Evolutionary conservation across 352 stramenopile species (phyloP).

Genomic region (Aphanomyces stellatus): DNA sequence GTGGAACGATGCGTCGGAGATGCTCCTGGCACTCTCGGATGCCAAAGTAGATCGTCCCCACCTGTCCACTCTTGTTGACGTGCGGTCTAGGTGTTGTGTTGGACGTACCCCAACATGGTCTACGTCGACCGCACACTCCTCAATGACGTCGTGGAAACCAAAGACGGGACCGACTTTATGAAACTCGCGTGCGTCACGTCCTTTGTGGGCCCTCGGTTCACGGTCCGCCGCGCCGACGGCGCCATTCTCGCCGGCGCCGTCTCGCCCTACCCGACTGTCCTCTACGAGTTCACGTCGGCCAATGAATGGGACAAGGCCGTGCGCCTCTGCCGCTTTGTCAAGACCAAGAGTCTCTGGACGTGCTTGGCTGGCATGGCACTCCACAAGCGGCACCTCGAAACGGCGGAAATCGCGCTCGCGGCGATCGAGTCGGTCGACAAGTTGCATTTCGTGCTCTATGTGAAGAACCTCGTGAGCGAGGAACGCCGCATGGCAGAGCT

Average conservation of each 20-base stretch:
- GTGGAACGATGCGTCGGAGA: slow-evolving; percentile 85
- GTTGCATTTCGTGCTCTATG: slow-evolving; percentile 87
- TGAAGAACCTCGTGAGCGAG: slow-evolving; percentile 76
- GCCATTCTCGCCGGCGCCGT: slow-evolving; percentile 73
- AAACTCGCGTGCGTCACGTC: slow-evolving; percentile 81
- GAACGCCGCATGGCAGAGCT: slow-evolving; percentile 85
- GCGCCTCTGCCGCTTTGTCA: slow-evolving; percentile 86
- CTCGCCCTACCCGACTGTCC: slow-evolving; percentile 68
- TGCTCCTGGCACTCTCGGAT: slow-evolving; percentile 84
- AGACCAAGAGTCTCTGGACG: slow-evolving; percentile 85
- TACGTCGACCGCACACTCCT: slow-evolving; percentile 89
- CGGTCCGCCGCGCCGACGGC: slow-evolving; percentile 78
- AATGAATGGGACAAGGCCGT: slow-evolving; percentile 89
- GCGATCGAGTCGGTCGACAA: slow-evolving; percentile 90
- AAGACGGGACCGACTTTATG: slow-evolving; percentile 71
- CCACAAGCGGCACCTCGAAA: slow-evolving; percentile 80
- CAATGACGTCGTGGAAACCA: slow-evolving; percentile 56
- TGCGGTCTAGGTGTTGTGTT: slow-evolving; percentile 54
- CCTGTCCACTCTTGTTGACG: not conserved
- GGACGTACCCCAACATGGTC: slow-evolving; percentile 87
- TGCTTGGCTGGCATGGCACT: slow-evolving; percentile 87
- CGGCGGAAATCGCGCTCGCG: slow-evolving; percentile 87
- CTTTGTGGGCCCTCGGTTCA: slow-evolving; percentile 81
- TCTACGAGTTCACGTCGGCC: slow-evolving; percentile 78
- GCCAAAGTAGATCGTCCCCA: slow-evolving; percentile 28